Evolutionary conservation across 148 eudicot genomes (phyloP), one percentile per base, ranked within the genome.

Genomic region (Fagopyrum tataricum): DNA sequence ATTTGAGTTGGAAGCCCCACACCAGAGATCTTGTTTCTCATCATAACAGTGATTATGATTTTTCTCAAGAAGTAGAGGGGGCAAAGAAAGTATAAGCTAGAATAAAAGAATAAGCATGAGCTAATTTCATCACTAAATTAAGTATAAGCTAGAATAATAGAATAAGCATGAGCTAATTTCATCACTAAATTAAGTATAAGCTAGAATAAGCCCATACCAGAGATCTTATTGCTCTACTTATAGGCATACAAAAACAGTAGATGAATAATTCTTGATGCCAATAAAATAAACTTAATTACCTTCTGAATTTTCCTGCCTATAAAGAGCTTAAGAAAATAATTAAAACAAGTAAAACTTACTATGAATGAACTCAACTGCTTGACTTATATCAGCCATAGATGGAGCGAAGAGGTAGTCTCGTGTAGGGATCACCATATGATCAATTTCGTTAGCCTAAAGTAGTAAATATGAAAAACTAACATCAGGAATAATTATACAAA

Each of bases 361-460:
- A 70, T 93, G 88, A 79, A 93, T 93, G 78, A 90, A 93, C 23
- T 93, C 89, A 2, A 93, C 98, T 69, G 96, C 98, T 73, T 76
- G 78, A 76, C 83, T 76, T 76, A 93, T 93, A 82, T 89, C 85
- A 59, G 48, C 80, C 70, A 87, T 72, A 9, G 96, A 87, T 55
- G 98, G 98, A 72, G 98, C 98, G 84, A 87, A 93, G 62, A 86
- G 84, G 79, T 93, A 90, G 73, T 90, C 96, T 83, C 98, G 90
- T 17, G 98, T 93, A 6, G 98, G 98, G 64, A 93, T 87, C 76
- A 90, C 98, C 85, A 93, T 76, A 84, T 93, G 91, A 76, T 82
- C 81, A 79, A 93, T 93, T 43, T 79, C 90, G 75, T 89, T 84
- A 85, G 85, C 95, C 96, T 93, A 71, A 73, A 41, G 5, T 61